These are phyloP conservation scores for Corymbia maculata DNA, from an alignment of 345 rosid species.

Conservation along the genomic window DNA sequence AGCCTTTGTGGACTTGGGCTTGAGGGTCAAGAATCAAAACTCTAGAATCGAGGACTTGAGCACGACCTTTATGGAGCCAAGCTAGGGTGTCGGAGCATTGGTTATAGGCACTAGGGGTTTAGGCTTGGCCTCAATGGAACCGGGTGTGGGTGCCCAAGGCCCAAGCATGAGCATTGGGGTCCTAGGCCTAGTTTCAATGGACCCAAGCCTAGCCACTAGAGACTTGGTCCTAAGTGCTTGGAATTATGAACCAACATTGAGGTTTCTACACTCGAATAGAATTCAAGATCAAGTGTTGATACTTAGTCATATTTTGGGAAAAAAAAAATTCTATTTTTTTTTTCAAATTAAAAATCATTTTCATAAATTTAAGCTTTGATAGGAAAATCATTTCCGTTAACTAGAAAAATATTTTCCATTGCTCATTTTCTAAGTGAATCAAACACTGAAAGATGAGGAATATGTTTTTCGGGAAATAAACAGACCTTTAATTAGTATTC, in stretches of 20 bases:
- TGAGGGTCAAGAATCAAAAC: too few species aligned
- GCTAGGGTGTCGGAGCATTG: accelerated
- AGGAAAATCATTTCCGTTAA: neutral
- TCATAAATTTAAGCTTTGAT: neutral
- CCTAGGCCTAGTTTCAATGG: accelerated
- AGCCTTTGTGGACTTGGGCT: neutral
- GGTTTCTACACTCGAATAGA: neutral
- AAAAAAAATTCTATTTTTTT: too few species aligned
- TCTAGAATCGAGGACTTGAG: accelerated
- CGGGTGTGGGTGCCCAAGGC: accelerated
- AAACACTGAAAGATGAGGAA: neutral
- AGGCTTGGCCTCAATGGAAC: accelerated
- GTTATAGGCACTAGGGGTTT: accelerated
- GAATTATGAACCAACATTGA: accelerated
- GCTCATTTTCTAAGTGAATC: neutral
- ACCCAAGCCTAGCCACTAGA: accelerated
- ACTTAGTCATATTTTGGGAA: neutral
- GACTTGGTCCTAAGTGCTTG: accelerated
- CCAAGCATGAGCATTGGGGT: neutral
- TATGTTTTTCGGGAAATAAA: too few species aligned
- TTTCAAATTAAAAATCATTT: too few species aligned
- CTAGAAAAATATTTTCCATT: neutral
- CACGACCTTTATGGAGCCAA: accelerated
- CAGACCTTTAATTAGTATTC: accelerated
- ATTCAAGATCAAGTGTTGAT: accelerated